Evolutionary conservation across 805 yeast species (phyloP).

Genomic region (Hanseniaspora nectarophila): DNA sequence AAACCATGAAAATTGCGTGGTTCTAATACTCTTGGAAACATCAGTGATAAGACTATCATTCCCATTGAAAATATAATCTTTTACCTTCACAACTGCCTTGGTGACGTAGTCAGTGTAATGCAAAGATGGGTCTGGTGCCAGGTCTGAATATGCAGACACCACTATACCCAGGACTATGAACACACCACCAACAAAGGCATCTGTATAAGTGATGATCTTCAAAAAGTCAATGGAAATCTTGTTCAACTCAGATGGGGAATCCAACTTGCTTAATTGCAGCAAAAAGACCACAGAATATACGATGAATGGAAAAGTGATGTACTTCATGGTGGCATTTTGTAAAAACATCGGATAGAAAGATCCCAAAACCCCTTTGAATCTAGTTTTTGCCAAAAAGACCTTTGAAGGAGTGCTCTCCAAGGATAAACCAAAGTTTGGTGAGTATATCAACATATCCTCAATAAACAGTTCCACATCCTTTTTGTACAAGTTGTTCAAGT

Average conservation of each 20-base stretch:
- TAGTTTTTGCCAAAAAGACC: neutral
- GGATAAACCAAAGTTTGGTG: neutral
- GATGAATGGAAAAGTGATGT: slow-evolving; percentile 1
- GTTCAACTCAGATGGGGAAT: slow-evolving; percentile 12
- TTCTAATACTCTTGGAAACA: neutral
- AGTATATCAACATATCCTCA: slow-evolving; percentile 2
- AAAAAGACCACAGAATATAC: neutral
- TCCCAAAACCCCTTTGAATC: slow-evolving; percentile 4
- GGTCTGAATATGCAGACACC: neutral
- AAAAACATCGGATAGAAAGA: slow-evolving; percentile 1
- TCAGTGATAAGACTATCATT: neutral
- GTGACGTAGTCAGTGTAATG: neutral
- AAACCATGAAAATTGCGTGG: slow-evolving; percentile 12
- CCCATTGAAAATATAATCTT: neutral
- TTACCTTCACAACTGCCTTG: neutral
- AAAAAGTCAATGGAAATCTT: slow-evolving; percentile 1
- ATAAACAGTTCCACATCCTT: neutral
- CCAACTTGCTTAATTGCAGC: neutral
- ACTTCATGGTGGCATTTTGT: slow-evolving; percentile 2
- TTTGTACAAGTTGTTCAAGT: slow-evolving; percentile 1
- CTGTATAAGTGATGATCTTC: slow-evolving; percentile 2
- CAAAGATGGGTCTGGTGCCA: neutral
- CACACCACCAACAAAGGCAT: neutral
- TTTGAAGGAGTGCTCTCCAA: neutral
- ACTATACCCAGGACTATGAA: slow-evolving; percentile 7